Base-by-base conservation (phyloP, 495 filamentous ascomycete genomes). In the Penicillium canariense region DNA sequence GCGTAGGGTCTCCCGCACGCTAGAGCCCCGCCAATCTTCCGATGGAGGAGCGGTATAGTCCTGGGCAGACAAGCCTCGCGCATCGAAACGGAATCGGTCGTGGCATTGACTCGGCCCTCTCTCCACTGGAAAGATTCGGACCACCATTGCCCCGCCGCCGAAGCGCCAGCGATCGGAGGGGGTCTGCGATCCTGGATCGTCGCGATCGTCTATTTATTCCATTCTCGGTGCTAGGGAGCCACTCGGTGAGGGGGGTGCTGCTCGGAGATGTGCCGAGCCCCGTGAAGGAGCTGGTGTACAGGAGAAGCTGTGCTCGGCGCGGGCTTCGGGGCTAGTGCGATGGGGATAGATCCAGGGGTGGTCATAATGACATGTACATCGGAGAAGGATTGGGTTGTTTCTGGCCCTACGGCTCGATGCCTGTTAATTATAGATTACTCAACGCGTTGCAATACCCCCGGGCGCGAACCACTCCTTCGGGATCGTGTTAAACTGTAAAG, bases 201-300 rank as follows among this genome's bases (percentile, higher is more conserved):
- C 51, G 25, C 36, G 60, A 63, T 66, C 63, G 63, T 66, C 57
- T 66, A 66, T 35, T 66, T 56, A 34, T 60, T 55, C 63, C 63
- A 9, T 58, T 63, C 45, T 50, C 8, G 50, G 56, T 42, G 0
- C 35, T 51, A 28, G 55, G 14, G 25, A 42, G 38, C 38, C 38
- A 42, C 20, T 42, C 38, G n/a, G 20, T 9, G 38, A 42, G 22
- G 38, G 20, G 1, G 38, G 22, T 25, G 20, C 20, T 12, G 20
- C 3, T 42, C 17, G 10, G 38, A 12, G 38, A 42, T 42, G n/a
- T 42, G 38, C 38, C 11, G 10, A 25, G 38, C 14, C 18, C 20
- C 18, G n/a, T 42, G 6, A 11, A 42, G 17, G 20, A 23, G n/a
- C 20, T 42, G n/a, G 18, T 20, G 0, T 12, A 6, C 18, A 23